Percentiles rank a stretch among this genome's conserved stretches.
phyloP scores from a whole-genome alignment of 2,329 filamentous ascomycete species.

The Sordariomycetes sp. region DNA sequence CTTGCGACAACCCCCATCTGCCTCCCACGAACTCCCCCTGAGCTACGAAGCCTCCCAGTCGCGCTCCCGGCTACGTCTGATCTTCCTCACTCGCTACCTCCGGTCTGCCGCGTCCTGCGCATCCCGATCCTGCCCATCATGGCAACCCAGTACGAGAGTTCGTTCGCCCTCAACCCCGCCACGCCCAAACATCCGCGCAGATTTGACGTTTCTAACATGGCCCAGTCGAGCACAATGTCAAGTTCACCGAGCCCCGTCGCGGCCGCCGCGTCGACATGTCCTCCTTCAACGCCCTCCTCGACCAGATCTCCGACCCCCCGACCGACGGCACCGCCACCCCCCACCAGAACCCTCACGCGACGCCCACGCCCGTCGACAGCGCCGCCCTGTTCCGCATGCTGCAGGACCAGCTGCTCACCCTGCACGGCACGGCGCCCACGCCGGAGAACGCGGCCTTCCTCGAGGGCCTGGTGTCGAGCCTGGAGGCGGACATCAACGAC shows the following conservation, averaged over 20 bases:
- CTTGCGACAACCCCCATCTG: too few species aligned
- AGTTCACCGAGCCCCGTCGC: slow-evolving; percentile 26
- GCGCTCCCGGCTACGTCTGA: too few species aligned
- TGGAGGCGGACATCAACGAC: slow-evolving; percentile 41
- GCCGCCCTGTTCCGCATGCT: slow-evolving; percentile 49
- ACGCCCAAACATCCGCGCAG: too few species aligned
- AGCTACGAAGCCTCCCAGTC: too few species aligned
- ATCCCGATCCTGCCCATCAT: too few species aligned
- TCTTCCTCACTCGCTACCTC: too few species aligned
- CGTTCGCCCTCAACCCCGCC: slow-evolving; percentile 5
- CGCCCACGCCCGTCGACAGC: slow-evolving; percentile 50
- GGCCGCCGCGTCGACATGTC: slow-evolving; percentile 54
- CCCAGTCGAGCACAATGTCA: slow-evolving; percentile 57
- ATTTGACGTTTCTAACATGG: too few species aligned
- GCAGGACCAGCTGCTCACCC: slow-evolving; percentile 47
- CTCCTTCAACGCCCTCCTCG: slow-evolving; percentile 49
- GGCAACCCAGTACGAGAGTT: slow-evolving; percentile 51
- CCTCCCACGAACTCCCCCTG: too few species aligned
- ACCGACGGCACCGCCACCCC: slow-evolving; percentile 18
- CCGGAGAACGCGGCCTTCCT: slow-evolving; percentile 41
- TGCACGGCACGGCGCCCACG: slow-evolving; percentile 38
- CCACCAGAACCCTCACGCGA: slow-evolving; percentile 43
- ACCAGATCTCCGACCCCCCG: slow-evolving; percentile 34
- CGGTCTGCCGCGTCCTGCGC: too few species aligned
- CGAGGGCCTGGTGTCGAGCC: slow-evolving; percentile 31